Base-by-base conservation (phyloP, 1,139 yeast species). In the Petasospora fabianii region DNA sequence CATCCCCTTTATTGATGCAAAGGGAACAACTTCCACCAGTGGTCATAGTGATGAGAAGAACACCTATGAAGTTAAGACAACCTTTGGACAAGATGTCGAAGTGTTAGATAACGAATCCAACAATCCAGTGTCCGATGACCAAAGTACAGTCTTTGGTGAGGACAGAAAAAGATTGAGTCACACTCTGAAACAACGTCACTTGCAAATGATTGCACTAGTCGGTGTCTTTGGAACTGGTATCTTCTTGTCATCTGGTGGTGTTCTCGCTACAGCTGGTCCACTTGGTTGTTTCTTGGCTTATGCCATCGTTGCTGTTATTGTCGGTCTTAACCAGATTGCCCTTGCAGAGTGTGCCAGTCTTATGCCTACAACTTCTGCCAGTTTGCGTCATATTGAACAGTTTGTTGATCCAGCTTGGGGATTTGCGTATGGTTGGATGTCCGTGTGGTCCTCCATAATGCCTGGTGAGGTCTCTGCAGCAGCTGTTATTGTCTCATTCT, bases 381-480 rank as follows among this genome's bases (percentile, higher is more conserved):
- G 56, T 34, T 55, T 64, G 14, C 54, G 58, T 34, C 67, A 64
- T 34, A 46, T 62, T 5, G 65, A 56, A 26, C 61, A 56, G 34
- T 52, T 71, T 58, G 68, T 74, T 27, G 83, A 77, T 59, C 82
- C 80, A 31, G 82, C 94, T 2, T 69, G 80, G 51, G 90, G 85
- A 51, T 82, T 83, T 50, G 81, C 85, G 46, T 76, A 83, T 19
- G 84, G 88, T 12, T 80, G 86, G 75, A 83, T 85, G 60, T 83
- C 82, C 52, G 80, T 80, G 68, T 50, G 69, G 71, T 68, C 76
- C 68, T 30, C 65, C 26, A 56, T 65, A 33, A 64, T 84, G 43
- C 71, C 87, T 35, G 80, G 82, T 53, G 95, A 85, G 58, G 74
- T 84, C 50, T 79, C 85, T 5, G 87, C 92, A 11, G 88, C 84